Conservation (phyloP, 2,329 filamentous ascomycete species). For the Echinosphaeria canescens region DNA sequence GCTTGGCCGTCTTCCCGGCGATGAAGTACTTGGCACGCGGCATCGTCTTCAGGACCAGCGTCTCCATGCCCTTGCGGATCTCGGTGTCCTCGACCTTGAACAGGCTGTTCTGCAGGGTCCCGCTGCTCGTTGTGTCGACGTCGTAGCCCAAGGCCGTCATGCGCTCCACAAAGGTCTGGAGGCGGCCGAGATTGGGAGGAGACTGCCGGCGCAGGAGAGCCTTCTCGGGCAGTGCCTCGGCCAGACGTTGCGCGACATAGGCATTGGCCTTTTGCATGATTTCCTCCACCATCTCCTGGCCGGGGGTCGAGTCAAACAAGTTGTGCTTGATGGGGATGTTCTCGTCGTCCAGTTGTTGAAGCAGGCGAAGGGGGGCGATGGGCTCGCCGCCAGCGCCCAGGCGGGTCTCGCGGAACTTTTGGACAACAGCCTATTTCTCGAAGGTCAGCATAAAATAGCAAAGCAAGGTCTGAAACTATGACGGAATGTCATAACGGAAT, state of each 20-base stretch:
- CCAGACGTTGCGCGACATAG: constrained; percentile 71
- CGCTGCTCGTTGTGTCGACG: constrained; percentile 76
- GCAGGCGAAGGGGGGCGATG: constrained; percentile 66
- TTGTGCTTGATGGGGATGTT: constrained; percentile 95
- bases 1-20: constrained; percentile 54
- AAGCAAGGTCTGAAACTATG: constrained; percentile 8
- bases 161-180: constrained; percentile 78
- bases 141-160: constrained; percentile 85
- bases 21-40: constrained; percentile 91
- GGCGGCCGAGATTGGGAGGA: constrained; percentile 66
- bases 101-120: constrained; percentile 78
- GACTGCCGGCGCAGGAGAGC: constrained; percentile 77
- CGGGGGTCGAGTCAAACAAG: constrained; percentile 76
- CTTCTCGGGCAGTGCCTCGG: constrained; percentile 65
- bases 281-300: constrained; percentile 89
- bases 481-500: too few relatives aligned
- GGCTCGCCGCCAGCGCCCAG: constrained; percentile 61
- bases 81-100: constrained; percentile 83
- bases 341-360: constrained; percentile 93
- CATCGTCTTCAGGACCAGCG: constrained; percentile 85
- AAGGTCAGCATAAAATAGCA: constrained; percentile 6
- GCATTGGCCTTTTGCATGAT: constrained; percentile 83
- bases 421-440: constrained; percentile 49
- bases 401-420: constrained; percentile 78
- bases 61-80: constrained; percentile 95